Base-by-base conservation (phyloP, 768 basidiomycete species). In the Termitomyces titanicus region DNA sequence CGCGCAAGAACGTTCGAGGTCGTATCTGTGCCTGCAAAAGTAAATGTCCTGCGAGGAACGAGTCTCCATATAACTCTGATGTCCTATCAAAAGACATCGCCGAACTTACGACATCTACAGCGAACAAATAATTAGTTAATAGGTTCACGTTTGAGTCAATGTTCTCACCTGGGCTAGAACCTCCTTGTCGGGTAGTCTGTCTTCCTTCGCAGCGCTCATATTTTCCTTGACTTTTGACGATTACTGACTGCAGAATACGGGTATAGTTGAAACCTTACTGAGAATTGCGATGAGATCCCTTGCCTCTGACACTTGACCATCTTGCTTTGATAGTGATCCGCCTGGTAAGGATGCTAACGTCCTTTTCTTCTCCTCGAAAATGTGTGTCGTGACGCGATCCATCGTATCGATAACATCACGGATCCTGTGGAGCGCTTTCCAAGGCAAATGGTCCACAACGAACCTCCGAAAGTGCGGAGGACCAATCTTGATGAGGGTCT, bases 11-110 rank as follows among this genome's bases (percentile, higher is more conserved):
- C 72, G n/a, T 62, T 66, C 11, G 77, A 75, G 0, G 78, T 79
- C 0, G 77, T 79, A 57, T 79, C 78, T 55, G 72, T 73, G 1
- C 70, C 77, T 0, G 77, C 77, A 45, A 70, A 66, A 7, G 64
- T 62, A 18, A 71, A 54, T 5, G 61, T 64, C n/a, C 67, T 71
- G 42, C 1, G 10, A 27, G 29, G 29, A 29, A 29, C 3, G 9
- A 29, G 29, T 29, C 5, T 29, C 29, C 29, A 29, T 29, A 29
- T 22, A 37, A 25, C 3, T 18, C 27, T 7, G 11, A 37, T 12
- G 24, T 12, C 10, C 7, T 37, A 33, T 11, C 11, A 25, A 25
- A 12, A 25, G 25, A 27, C 43, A 25, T 38, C 24, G 17, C 13
- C 20, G 29, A 31, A 54, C 58, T 44, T 49, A 59, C 60, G 60